A percentile compares a stretch with the other conserved stretches of the same genome.
These are phyloP conservation scores for Opeltia flavorubescens DNA, from an alignment of 495 filamentous ascomycete species.

Conservation along the genomic window DNA sequence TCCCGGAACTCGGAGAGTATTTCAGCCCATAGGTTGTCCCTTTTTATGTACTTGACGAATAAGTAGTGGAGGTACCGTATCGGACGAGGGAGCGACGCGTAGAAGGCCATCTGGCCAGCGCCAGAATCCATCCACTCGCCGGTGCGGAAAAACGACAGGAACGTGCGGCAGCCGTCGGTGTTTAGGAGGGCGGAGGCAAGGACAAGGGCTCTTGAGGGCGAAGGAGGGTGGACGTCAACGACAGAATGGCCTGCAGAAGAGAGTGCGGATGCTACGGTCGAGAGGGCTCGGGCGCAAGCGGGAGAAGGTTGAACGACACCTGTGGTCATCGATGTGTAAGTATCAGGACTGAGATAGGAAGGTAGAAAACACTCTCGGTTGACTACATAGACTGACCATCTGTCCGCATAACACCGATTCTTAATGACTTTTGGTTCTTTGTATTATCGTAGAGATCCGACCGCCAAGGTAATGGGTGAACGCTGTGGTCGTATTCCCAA, in stretches of 20 bases:
- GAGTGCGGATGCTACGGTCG: slow-evolving; percentile 54
- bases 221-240: slow-evolving; percentile 51
- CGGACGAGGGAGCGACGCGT: slow-evolving; percentile 59
- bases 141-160: slow-evolving; percentile 56
- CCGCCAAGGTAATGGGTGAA: slow-evolving; percentile 77
- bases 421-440: slow-evolving; percentile 43
- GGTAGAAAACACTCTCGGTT: not conserved
- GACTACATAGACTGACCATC: slow-evolving; percentile 39
- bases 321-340: slow-evolving; percentile 10
- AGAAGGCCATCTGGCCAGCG: slow-evolving; percentile 53
- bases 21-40: slow-evolving; percentile 65
- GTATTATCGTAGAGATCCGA: slow-evolving; percentile 42
- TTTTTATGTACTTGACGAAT: slow-evolving; percentile 69
- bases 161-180: slow-evolving; percentile 75
- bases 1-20: slow-evolving; percentile 56
- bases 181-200: slow-evolving; percentile 80
- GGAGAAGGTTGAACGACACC: slow-evolving; percentile 76
- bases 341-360: not conserved
- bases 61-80: slow-evolving; percentile 79
- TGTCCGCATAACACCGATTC: slow-evolving; percentile 62
- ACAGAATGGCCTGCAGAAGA: slow-evolving; percentile 60
- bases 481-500: slow-evolving; percentile 80
- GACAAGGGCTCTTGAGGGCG: slow-evolving; percentile 58
- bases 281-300: slow-evolving; percentile 66
- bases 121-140: slow-evolving; percentile 76